Conservation (phyloP, 192 early-diverging fungal genomes). For the Rhizoclosmatium globosum region DNA sequence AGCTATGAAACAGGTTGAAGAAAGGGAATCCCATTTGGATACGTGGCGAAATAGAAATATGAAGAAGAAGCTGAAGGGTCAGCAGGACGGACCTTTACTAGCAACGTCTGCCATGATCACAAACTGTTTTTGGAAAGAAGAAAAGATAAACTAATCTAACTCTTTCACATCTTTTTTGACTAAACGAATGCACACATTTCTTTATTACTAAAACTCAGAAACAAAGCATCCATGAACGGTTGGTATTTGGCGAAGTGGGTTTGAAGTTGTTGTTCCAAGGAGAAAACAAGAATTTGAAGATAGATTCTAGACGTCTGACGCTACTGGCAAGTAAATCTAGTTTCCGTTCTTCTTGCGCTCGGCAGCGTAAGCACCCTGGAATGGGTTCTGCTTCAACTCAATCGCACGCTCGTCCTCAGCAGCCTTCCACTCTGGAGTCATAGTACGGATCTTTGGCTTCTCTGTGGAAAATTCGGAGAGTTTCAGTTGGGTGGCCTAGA, state of each 20-base stretch:
- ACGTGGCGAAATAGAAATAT: no score
- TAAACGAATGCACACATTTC: neutral
- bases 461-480: constrained; percentile 25
- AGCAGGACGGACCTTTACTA: neutral
- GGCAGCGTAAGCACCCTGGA: constrained; percentile 51
- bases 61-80: neutral
- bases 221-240: neutral
- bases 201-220: neutral
- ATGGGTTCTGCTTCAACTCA: constrained; percentile 60
- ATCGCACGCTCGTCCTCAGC: constrained; percentile 46
- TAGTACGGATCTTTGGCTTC: constrained; percentile 43
- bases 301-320: neutral
- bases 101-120: neutral
- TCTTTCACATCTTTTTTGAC: neutral
- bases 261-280: no score
- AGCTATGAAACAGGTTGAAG: no score
- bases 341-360: constrained; percentile 42
- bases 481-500: neutral
- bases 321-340: neutral
- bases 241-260: no score
- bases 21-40: no score
- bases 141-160: no score
- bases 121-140: no score
- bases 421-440: constrained; percentile 58
- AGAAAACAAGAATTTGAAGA: no score